Evolutionary conservation across 2,329 filamentous ascomycete genomes (phyloP), one percentile per base, ranked within the genome.

Genomic region (Diaporthe batatas): DNA sequence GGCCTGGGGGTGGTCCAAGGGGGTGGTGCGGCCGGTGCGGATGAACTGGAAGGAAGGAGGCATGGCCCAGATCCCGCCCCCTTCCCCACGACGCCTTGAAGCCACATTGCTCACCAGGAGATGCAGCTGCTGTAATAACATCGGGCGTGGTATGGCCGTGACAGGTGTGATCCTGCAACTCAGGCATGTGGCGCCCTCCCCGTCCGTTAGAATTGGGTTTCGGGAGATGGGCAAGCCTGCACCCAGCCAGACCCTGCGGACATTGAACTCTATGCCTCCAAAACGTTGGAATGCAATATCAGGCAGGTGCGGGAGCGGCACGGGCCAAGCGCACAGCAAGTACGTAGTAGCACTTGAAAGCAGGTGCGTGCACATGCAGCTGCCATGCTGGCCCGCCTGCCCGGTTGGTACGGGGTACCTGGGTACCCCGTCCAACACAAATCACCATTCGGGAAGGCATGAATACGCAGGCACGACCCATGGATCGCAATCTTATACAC

Each of bases 191-290:
- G 42, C 68, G 54, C 54, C 68, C 42, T 53, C 68, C 68, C 68
- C 68, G 68, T 39, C 39, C 53, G 12, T 23, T 53, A 21, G 47
- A 67, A 67, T 67, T 67, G 62, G 57, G 68, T 62, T 57, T 70
- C 68, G 68, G 68, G 68, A 70, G 68, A 70, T 70, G 32, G 44
- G 10, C 68, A 53, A 36, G 55, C 54, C 44, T 29, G 29, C 32
- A 21, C 39, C 68, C 68, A 51, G 68, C 62, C 32, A 6, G 39
- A 67, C 62, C 47, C 62, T 67, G 47, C 62, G n/a, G 39, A 11
- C 14, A 39, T 39, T 21, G 32, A 67, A 67, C 47, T 39, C 44
- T 53, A 67, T 67, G 44, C 47, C 47, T 36, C 29, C 16, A 53
- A 23, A 39, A 21, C 44, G 62, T 67, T 53, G 62, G 32, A 67